phyloP scores from a whole-genome alignment of 352 stramenopile species.

The Phytophthora hibernalis region DNA sequence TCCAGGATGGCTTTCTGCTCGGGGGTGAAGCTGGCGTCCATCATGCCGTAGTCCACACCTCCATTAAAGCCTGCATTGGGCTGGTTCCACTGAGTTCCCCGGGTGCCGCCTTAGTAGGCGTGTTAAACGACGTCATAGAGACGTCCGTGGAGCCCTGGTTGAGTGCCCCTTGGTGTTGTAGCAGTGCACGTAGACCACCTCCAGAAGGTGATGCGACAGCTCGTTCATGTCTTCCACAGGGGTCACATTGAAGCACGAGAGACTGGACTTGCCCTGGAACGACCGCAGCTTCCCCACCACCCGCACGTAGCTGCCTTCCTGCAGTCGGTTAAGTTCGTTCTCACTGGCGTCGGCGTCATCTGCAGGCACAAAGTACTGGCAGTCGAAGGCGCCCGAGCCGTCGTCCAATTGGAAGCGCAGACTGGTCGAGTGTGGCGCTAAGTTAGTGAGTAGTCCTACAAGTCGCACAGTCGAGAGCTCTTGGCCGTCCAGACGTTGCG shows the following conservation, averaged over 20 bases:
- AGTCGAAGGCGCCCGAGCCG: constrained; percentile 92
- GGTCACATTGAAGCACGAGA: constrained; percentile 90
- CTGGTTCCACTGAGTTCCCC: constrained; percentile 34
- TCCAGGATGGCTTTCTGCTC: constrained; percentile 86
- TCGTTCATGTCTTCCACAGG: constrained; percentile 93
- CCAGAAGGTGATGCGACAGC: constrained; percentile 96
- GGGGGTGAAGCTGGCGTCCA: constrained; percentile 79
- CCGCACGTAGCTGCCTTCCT: constrained; percentile 90
- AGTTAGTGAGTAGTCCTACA: constrained; percentile 82
- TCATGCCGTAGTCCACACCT: constrained; percentile 67
- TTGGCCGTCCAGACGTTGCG: constrained; percentile 87
- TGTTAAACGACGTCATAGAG: constrained; percentile 42
- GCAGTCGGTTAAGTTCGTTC: constrained; percentile 59
- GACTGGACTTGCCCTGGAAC: constrained; percentile 89
- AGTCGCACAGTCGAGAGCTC: constrained; percentile 91
- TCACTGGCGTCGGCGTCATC: constrained; percentile 85
- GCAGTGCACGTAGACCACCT: constrained; percentile 93
- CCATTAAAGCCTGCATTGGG: constrained; percentile 29
- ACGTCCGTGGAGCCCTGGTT: constrained; percentile 38
- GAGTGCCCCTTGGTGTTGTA: constrained; percentile 77
- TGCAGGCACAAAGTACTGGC: constrained; percentile 92
- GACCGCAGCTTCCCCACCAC: constrained; percentile 92
- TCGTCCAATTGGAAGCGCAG: constrained; percentile 95
- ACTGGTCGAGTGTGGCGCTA: constrained; percentile 90
- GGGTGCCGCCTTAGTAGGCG: constrained; percentile 43